Conservation (phyloP, 352 stramenopile species). For the Phytophthora fragariae region DNA sequence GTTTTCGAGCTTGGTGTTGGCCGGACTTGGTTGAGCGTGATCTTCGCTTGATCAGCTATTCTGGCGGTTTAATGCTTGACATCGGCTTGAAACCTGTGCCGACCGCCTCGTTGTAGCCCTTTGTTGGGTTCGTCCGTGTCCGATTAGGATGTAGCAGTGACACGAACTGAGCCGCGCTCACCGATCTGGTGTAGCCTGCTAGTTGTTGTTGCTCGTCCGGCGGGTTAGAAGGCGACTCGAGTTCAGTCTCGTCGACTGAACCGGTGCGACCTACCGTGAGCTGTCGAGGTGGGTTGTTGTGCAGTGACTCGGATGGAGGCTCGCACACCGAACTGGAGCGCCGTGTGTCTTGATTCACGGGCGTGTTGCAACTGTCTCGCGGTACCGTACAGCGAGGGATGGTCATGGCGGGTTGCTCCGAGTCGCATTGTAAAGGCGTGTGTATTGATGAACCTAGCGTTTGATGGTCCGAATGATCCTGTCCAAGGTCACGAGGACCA, state of each 20-base stretch:
- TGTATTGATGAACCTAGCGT: background rate
- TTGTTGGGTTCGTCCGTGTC: too few species aligned
- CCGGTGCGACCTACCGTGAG: background rate
- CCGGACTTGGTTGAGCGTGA: background rate
- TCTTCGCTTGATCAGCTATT: background rate
- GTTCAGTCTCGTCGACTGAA: background rate
- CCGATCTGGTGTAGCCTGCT: background rate
- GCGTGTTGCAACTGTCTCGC: background rate
- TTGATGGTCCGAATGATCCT: background rate
- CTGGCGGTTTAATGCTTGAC: background rate
- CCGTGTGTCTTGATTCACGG: background rate
- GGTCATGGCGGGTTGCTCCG: background rate
- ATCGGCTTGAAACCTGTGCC: background rate
- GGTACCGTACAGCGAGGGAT: background rate
- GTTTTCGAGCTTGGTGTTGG: background rate
- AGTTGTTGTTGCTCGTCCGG: background rate
- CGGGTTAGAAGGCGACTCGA: background rate
- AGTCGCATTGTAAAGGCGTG: background rate
- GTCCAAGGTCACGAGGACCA: too few species aligned
- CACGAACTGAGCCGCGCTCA: background rate
- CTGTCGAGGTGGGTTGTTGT: background rate
- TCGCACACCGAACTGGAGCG: background rate
- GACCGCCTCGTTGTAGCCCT: background rate
- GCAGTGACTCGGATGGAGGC: background rate
- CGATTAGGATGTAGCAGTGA: background rate